Percentiles rank a stretch among this genome's conserved stretches.
Conservation (phyloP, 2,329 filamentous ascomycete genomes). For the Aspergillus sp. region DNA sequence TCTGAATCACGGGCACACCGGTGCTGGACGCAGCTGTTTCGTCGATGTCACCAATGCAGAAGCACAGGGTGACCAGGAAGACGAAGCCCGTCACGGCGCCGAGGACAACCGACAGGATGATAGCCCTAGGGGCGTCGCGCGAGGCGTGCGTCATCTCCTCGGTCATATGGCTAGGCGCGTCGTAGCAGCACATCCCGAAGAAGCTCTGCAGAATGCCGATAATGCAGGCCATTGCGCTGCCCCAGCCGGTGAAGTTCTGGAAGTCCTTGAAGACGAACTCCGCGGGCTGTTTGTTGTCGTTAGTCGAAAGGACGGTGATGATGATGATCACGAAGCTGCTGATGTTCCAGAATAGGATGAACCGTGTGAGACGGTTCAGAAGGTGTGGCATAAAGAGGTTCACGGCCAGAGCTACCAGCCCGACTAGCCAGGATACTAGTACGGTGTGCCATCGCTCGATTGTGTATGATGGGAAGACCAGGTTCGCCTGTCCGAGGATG, state of each 20-base stretch:
- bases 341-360: slow-evolving; percentile 54
- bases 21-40: slow-evolving; percentile 25
- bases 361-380: slow-evolving; percentile 52
- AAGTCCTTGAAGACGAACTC: slow-evolving; percentile 57
- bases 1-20: slow-evolving; percentile 31
- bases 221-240: slow-evolving; percentile 49
- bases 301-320: slow-evolving; percentile 52
- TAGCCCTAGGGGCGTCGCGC: slow-evolving; percentile 35
- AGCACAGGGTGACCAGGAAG: slow-evolving; percentile 41
- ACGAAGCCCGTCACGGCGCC: slow-evolving; percentile 40
- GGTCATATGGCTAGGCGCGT: slow-evolving; percentile 53
- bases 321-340: slow-evolving; percentile 52
- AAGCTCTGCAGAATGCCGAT: slow-evolving; percentile 54
- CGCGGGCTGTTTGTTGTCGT: slow-evolving; percentile 52
- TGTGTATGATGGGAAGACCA: slow-evolving; percentile 49
- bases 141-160: slow-evolving; percentile 42
- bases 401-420: slow-evolving; percentile 41
- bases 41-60: slow-evolving; percentile 36
- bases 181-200: slow-evolving; percentile 53
- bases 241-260: slow-evolving; percentile 55
- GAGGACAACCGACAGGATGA: slow-evolving; percentile 34
- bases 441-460: slow-evolving; percentile 59
- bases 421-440: slow-evolving; percentile 51
- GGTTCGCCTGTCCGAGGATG: slow-evolving; percentile 53
- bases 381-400: slow-evolving; percentile 52